Conservation (phyloP, 352 stramenopile species). For the Globisporangium apiculatum region DNA sequence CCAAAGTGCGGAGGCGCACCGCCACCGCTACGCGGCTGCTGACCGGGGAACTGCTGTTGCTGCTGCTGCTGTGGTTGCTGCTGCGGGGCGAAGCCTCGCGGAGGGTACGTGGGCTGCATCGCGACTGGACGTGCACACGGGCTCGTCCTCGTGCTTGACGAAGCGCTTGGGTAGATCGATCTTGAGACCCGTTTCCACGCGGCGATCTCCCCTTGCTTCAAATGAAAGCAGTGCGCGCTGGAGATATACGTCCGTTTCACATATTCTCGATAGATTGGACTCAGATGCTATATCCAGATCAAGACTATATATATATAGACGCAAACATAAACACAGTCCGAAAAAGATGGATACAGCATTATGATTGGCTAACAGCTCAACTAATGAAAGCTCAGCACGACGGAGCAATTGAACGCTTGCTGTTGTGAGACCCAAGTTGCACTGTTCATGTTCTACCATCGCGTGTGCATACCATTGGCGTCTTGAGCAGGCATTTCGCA, state of each 20-base stretch:
- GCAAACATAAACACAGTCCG: too few relatives aligned
- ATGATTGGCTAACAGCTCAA: too few relatives aligned
- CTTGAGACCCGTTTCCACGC: slow-evolving; percentile 6
- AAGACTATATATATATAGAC: too few relatives aligned
- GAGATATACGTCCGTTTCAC: slow-evolving; percentile 1
- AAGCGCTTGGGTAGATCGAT: neutral
- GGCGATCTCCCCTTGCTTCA: slow-evolving; percentile 7
- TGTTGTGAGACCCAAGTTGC: too few relatives aligned
- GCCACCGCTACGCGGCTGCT: slow-evolving; percentile 21
- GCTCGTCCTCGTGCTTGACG: neutral
- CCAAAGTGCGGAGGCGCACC: slow-evolving; percentile 4
- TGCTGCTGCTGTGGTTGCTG: neutral
- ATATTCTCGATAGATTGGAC: too few relatives aligned
- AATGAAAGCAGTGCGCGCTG: neutral
- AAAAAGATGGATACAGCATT: too few relatives aligned
- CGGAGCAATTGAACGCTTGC: too few relatives aligned
- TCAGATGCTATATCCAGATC: too few relatives aligned
- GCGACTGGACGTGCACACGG: neutral
- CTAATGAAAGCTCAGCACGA: too few relatives aligned
- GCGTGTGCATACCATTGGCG: too few relatives aligned
- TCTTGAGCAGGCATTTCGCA: too few relatives aligned
- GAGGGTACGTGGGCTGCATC: slow-evolving; percentile 41
- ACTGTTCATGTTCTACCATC: too few relatives aligned
- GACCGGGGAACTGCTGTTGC: slow-evolving; percentile 11
- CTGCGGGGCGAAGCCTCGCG: slow-evolving; percentile 21